Percentiles rank a stretch among this genome's conserved stretches.
phyloP scores from a whole-genome alignment of 352 stramenopile genomes.

The Phytophthora multivora region DNA sequence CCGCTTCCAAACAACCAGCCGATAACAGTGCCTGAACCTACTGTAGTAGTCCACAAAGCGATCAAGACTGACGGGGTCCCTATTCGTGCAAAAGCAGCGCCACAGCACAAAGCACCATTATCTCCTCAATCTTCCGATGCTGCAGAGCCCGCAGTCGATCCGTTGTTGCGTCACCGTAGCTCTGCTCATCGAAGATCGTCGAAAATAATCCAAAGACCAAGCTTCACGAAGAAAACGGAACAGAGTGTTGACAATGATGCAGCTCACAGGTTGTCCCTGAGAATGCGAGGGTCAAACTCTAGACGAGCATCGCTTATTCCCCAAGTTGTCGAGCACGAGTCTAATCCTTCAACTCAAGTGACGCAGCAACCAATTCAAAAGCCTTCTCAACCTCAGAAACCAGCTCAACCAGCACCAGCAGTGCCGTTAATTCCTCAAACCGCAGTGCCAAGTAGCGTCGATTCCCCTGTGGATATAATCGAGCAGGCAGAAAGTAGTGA shows the following conservation, averaged over 20 bases:
- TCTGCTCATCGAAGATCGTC: conserved; percentile 16
- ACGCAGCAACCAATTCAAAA: not conserved
- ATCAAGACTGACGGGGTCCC: conserved; percentile 1
- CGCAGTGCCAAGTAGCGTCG: not conserved
- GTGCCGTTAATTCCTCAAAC: not conserved
- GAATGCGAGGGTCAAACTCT: conserved; percentile 13
- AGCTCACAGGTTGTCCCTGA: conserved; percentile 7
- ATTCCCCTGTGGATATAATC: not conserved
- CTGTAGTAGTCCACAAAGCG: not conserved
- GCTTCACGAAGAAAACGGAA: conserved; percentile 20
- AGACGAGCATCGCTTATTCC: conserved; percentile 9
- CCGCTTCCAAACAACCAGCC: not conserved
- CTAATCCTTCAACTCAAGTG: not conserved
- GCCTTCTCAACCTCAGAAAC: not conserved
- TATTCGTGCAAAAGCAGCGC: not conserved
- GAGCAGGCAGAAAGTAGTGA: conserved; percentile 16
- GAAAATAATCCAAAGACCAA: conserved; percentile 21
- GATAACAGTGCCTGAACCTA: not conserved
- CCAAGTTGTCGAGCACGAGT: not conserved
- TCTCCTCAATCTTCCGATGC: not conserved
- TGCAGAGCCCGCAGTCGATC: conserved; percentile 1
- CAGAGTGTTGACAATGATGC: not conserved
- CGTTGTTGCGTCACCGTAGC: conserved; percentile 13
- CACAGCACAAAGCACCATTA: not conserved
- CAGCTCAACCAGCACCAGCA: not conserved